phyloP scores from a whole-genome alignment of 129 eudicot species.

The Artemisia annua region DNA sequence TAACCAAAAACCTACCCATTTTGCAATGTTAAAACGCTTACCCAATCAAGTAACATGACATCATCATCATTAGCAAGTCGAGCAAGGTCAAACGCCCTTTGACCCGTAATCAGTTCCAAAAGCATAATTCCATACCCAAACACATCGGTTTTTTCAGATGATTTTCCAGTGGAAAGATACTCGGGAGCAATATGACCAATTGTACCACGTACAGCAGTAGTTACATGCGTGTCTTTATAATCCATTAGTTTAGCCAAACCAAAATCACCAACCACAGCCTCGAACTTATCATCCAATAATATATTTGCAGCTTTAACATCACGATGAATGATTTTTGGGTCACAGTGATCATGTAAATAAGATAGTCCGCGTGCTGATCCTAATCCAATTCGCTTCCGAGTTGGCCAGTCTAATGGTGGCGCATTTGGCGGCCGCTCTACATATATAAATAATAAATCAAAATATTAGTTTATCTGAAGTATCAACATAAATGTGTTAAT shows the following conservation, averaged over 20 bases:
- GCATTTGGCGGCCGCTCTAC: conserved; percentile 80
- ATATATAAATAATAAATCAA: background rate
- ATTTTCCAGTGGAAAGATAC: conserved; percentile 76
- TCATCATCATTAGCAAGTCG: conserved; percentile 84
- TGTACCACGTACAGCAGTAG: conserved; percentile 85
- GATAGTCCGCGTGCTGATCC: conserved; percentile 89
- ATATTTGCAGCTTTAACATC: conserved; percentile 90
- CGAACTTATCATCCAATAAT: conserved; percentile 76
- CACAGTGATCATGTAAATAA: conserved; percentile 79
- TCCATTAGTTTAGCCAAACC: conserved; percentile 85
- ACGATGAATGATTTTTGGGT: conserved; percentile 86
- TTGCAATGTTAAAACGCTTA: conserved; percentile 25
- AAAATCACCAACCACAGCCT: conserved; percentile 86
- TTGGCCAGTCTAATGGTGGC: conserved; percentile 81
- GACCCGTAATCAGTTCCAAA: conserved; percentile 78
- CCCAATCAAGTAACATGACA: conserved; percentile 92
- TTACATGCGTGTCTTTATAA: conserved; percentile 75
- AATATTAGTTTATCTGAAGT: background rate
- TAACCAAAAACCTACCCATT: background rate
- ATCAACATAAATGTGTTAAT: background rate
- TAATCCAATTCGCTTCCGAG: conserved; percentile 68
- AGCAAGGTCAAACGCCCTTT: conserved; percentile 83
- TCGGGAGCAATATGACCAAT: conserved; percentile 90
- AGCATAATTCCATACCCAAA: conserved; percentile 91
- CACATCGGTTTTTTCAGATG: conserved; percentile 87